Evolutionary conservation across 306 rosid species (phyloP), one percentile per base, ranked within the genome.

Genomic region (Luffa aegyptiaca): DNA sequence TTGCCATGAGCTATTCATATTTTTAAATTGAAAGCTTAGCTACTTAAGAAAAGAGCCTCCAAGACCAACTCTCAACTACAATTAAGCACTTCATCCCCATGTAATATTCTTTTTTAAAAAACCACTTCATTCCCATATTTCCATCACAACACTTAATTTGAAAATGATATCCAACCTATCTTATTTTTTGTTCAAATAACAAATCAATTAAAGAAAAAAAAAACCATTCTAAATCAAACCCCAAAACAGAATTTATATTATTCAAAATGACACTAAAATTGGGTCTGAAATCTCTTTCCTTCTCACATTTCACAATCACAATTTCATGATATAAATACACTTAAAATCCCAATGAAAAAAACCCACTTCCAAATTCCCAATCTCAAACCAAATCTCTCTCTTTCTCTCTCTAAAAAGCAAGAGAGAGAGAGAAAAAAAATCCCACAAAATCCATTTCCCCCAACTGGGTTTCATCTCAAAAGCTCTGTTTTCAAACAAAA

Each of bases 131-230:
- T 69, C 8, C 53, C 36, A 44, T n/a, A 8, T 74, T 4, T 48
- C 3, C 46, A 48, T 36, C 11, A 26, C 39, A 9, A 66, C 8
- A n/a, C 17, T 35, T 31, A 42, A 10, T 64, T 44, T 68, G 84
- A 87, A 81, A 87, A 63, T 79, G 90, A 84, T 66, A 77, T 79
- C 77, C 55, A 80, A 87, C 41, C 90, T 71, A 73, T 36, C n/a
- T 5, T 52, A 13, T 35, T 37, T 18, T 11, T 69, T 70, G 39
- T 72, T 72, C 39, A 31, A 51, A 52, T 55, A 52, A 69, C 35
- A 37, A 35, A 55, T 35, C 64, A 81, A 57, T 83, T 53, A 42
- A 31, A 42, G 11, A 2, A 21, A 21, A 26, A 16, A 10, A 9
- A 10, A 26, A 0, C 3, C 1, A 42, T 7, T 57, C 6, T 11